Conservation (phyloP, 768 basidiomycete species). For the Collybiopsis luxurians region DNA sequence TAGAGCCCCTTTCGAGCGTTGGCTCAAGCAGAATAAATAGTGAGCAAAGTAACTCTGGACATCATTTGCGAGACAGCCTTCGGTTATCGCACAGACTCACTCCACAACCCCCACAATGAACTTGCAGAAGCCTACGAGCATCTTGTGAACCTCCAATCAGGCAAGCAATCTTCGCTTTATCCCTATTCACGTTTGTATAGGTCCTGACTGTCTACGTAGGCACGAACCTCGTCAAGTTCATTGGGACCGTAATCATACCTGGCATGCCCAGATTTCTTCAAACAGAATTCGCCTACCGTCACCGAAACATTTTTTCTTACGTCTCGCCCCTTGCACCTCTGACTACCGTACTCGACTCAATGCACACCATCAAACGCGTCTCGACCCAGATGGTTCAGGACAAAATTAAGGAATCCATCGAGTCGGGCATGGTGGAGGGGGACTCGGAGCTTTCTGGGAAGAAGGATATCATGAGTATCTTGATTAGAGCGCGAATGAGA, state of each 20-base stretch:
- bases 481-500: conserved; percentile 39
- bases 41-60: conserved; percentile 52
- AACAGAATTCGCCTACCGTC: conserved; percentile 34
- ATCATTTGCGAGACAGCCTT: conserved; percentile 52
- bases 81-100: conserved; percentile 42
- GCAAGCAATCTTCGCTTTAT: conserved; percentile 9
- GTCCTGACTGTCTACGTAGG: conserved; percentile 11
- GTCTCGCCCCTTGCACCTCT: conserved; percentile 15
- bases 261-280: conserved; percentile 27
- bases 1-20: no score
- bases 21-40: conserved; percentile 21
- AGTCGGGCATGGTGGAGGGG: conserved; percentile 18
- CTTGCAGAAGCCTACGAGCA: conserved; percentile 46
- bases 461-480: conserved; percentile 51
- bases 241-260: conserved; percentile 34
- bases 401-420: conserved; percentile 33
- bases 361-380: conserved; percentile 40
- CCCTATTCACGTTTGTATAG: neutral
- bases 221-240: conserved; percentile 33
- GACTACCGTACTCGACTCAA: conserved; percentile 29
- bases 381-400: conserved; percentile 38
- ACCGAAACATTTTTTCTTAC: conserved; percentile 22
- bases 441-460: conserved; percentile 23
- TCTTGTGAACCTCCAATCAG: conserved; percentile 38
- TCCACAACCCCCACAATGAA: conserved; percentile 44